A percentile compares a stretch with the other conserved stretches of the same genome.
phyloP scores from a whole-genome alignment of 441 rosid genomes.

The Adansonia madagascariensis region DNA sequence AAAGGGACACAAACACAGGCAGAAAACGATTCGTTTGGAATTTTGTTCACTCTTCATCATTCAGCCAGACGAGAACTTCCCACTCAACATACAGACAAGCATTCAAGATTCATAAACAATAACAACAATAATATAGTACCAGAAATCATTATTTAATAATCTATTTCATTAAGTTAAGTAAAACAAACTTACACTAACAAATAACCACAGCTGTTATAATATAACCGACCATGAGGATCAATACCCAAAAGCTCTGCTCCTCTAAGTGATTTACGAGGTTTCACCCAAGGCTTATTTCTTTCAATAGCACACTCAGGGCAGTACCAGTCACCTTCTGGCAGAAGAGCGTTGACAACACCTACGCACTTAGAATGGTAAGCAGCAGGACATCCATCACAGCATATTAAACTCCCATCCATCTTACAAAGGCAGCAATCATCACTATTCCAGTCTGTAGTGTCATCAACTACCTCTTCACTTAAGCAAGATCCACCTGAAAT shows the following conservation, averaged over 20 bases:
- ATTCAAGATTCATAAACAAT: conserved; percentile 26
- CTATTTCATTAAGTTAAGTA: conserved; percentile 23
- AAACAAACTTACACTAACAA: conserved; percentile 73
- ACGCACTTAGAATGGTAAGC: conserved; percentile 83
- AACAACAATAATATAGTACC: neutral
- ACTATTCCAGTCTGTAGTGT: conserved; percentile 60
- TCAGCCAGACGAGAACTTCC: neutral
- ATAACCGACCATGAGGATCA: conserved; percentile 66
- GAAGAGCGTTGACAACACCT: conserved; percentile 62
- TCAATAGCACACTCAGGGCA: conserved; percentile 76
- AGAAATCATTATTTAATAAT: conserved; percentile 24
- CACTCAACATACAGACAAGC: conserved; percentile 13
- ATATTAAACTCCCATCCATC: conserved; percentile 76
- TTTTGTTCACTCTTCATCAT: conserved; percentile 28
- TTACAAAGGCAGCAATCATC: conserved; percentile 76
- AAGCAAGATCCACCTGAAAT: conserved; percentile 45
- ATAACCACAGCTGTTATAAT: conserved; percentile 67
- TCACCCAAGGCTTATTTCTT: conserved; percentile 47
- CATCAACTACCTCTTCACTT: conserved; percentile 47
- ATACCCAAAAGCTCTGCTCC: conserved; percentile 68
- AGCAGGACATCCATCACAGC: conserved; percentile 88
- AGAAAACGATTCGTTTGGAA: neutral
- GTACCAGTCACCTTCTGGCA: conserved; percentile 82
- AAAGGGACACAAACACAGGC: neutral
- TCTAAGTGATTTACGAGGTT: conserved; percentile 52